Base-by-base conservation (phyloP, 2,329 filamentous ascomycete genomes). In the Xylaria polymorpha region DNA sequence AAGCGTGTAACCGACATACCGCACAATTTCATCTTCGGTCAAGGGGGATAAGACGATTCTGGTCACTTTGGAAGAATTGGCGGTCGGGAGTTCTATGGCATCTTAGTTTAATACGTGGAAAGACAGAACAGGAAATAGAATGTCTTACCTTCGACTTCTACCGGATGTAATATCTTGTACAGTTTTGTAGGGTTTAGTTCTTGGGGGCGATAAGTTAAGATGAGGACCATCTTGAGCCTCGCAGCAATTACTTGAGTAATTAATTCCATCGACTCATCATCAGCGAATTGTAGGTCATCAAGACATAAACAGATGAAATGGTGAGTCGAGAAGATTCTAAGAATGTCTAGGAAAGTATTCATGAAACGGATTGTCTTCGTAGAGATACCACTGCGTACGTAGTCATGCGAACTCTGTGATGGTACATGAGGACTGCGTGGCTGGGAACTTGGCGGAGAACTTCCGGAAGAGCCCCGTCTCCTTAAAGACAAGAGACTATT, bases 231-330 rank as follows among this genome's bases (percentile, higher is more conserved):
- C 22, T 92, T 93, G 69, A 98, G 88, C 72, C 91, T 91, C 1
- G 91, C 90, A 60, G 86, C 85, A 64, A 97, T 89, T 61, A 98
- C 94, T 75, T 94, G 91, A 18, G 91, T 87, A 46, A 98, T 91
- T 61, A 98, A 84, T 67, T 97, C 93, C 57, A 96, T 82, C 15
- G 92, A 96, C 79, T 98, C 95, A 32, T 92, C 88, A 77, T 98
- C 95, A 7, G 94, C 94, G 79, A 94, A 96, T 75, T 98, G 94
- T 39, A 98, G 82, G 79, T 98, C 95, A 76, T 98, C 95, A 35
- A 98, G 82, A 74, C 91, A 94, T 74, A 97, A 90, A 76, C 93
- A 97, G 63, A 97, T 94, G 75, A 97, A 90, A 75, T 94, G 96
- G 78, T 94, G 90, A 22, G 90, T 86, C 0, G 93, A 92, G 64